Conservation (phyloP, 1,139 yeast genomes). For the Hemisphaericaspora xylofermentans region DNA sequence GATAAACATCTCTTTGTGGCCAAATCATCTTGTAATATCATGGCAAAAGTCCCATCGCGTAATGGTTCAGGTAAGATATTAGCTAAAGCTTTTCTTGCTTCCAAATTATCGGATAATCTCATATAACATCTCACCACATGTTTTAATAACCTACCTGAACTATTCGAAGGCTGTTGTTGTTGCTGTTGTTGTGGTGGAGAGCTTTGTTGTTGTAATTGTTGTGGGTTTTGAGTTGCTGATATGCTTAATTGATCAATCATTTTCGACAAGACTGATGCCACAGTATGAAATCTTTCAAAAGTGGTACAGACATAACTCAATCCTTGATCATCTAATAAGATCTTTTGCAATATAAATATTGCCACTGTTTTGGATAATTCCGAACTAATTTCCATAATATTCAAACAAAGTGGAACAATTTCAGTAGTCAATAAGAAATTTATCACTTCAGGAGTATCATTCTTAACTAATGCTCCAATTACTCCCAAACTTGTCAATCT, state of each 20-base stretch:
- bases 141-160: slow-evolving; percentile 80
- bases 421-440: slow-evolving; percentile 88
- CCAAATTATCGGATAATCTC: slow-evolving; percentile 84
- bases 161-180: slow-evolving; percentile 26
- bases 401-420: slow-evolving; percentile 88
- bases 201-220: slow-evolving; percentile 31
- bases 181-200: slow-evolving; percentile 28
- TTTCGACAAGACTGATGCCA: slow-evolving; percentile 78
- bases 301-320: slow-evolving; percentile 91
- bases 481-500: slow-evolving; percentile 93
- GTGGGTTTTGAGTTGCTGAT: slow-evolving; percentile 15
- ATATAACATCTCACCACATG: slow-evolving; percentile 94
- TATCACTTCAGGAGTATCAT: slow-evolving; percentile 94
- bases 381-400: slow-evolving; percentile 94
- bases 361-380: slow-evolving; percentile 96
- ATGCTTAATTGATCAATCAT: slow-evolving; percentile 79
- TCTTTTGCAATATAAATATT: slow-evolving; percentile 89
- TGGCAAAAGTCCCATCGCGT: slow-evolving; percentile 86
- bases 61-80: slow-evolving; percentile 84
- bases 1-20: slow-evolving; percentile 87
- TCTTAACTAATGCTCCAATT: slow-evolving; percentile 93
- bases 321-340: slow-evolving; percentile 88
- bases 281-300: slow-evolving; percentile 91
- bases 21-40: slow-evolving; percentile 77
- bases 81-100: slow-evolving; percentile 86